Percentiles rank a stretch among this genome's conserved stretches.
phyloP scores from a whole-genome alignment of 805 yeast genomes.

The Dipodascus geniculatus region DNA sequence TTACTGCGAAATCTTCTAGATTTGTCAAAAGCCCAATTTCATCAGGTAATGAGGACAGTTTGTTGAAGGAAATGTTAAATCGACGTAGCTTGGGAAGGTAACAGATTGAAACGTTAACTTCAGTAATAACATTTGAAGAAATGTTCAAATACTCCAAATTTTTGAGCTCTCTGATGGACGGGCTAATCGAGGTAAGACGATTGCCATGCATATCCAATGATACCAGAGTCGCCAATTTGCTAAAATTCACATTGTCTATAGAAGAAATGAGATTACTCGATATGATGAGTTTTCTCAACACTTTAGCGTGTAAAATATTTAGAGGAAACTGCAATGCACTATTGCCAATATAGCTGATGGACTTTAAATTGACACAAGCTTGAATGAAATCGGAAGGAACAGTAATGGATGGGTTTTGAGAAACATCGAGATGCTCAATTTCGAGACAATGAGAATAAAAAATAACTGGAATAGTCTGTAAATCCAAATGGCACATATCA shows the following conservation, averaged over 20 bases:
- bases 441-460: conserved; percentile 72
- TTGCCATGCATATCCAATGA: conserved; percentile 64
- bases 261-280: conserved; percentile 58
- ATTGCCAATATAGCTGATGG: conserved; percentile 57
- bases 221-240: conserved; percentile 39
- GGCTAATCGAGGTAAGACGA: conserved; percentile 52
- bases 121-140: conserved; percentile 58
- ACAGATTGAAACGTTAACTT: conserved; percentile 48
- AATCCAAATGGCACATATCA: conserved; percentile 56
- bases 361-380: conserved; percentile 56
- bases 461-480: conserved; percentile 76
- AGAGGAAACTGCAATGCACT: conserved; percentile 66
- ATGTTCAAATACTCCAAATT: conserved; percentile 51
- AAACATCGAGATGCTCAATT: conserved; percentile 69
- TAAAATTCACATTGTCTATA: conserved; percentile 43
- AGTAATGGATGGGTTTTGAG: conserved; percentile 75
- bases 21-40: conserved; percentile 46
- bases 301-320: conserved; percentile 57
- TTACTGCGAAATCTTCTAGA: conserved; percentile 57
- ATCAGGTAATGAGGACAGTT: conserved; percentile 47
- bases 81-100: conserved; percentile 46
- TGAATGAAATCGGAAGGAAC: conserved; percentile 81
- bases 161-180: conserved; percentile 42
- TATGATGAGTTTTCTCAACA: conserved; percentile 55
- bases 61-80: conserved; percentile 75